A percentile compares a stretch with the other conserved stretches of the same genome.
Conservation (phyloP, 768 basidiomycete genomes). For the Vararia minispora region DNA sequence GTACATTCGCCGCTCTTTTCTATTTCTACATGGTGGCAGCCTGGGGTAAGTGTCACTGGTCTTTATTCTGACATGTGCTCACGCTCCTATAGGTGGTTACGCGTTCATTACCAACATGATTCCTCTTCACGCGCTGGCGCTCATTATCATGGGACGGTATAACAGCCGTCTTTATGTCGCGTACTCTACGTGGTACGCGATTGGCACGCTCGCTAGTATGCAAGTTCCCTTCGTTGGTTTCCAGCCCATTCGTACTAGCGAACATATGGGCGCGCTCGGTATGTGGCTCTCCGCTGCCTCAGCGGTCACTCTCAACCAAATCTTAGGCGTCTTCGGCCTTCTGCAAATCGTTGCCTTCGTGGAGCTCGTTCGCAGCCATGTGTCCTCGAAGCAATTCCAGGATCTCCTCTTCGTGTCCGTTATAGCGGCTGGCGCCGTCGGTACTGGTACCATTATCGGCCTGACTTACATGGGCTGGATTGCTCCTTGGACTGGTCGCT, state of each 20-base stretch:
- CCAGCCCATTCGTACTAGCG: constrained; percentile 93
- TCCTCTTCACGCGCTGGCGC: constrained; percentile 87
- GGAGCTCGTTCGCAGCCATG: constrained; percentile 77
- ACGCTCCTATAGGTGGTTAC: constrained; percentile 61
- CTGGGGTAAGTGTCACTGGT: constrained; percentile 63
- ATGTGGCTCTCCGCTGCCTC: constrained; percentile 15
- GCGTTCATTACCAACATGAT: constrained; percentile 99
- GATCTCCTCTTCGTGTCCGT: constrained; percentile 61
- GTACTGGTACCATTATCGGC: constrained; percentile 58
- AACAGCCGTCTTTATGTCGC: constrained; percentile 86
- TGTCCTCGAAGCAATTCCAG: constrained; percentile 90
- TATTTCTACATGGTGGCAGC: constrained; percentile 99
- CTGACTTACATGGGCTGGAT: constrained; percentile 93
- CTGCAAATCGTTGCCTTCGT: constrained; percentile 93
- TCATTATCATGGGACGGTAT: constrained; percentile 94
- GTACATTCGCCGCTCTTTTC: constrained; percentile 84
- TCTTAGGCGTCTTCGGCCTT: constrained; percentile 83
- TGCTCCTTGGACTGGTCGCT: constrained; percentile 99
- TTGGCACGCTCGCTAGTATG: constrained; percentile 96
- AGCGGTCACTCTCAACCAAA: constrained; percentile 7
- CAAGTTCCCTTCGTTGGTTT: constrained; percentile 99
- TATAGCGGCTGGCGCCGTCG: constrained; percentile 58
- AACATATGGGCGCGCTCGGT: constrained; percentile 99
- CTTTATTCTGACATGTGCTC: not conserved
- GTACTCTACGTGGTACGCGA: constrained; percentile 96